Evolutionary conservation across 2,329 filamentous ascomycete genomes (phyloP), one percentile per base, ranked within the genome.

Genomic region (Xylariaceae sp.): DNA sequence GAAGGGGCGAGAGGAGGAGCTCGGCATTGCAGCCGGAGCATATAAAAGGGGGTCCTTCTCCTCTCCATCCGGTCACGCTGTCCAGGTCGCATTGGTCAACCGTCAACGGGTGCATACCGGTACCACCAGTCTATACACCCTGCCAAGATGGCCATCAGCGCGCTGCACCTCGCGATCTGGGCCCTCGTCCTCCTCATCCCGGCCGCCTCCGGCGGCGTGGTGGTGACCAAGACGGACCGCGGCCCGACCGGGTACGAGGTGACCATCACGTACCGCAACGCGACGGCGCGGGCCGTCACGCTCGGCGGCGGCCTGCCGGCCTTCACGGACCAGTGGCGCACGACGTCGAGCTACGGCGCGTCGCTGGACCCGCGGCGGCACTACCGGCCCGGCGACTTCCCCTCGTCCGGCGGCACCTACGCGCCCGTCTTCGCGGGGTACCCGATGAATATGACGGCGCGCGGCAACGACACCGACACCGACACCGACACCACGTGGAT

Each of bases 281-380:
- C 32, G 2, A 49, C 45, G 2, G 49, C 47, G 5, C 41, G 36
- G 33, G 38, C 40, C 3, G 49, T 51, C n/a, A 34, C 45, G 18
- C 46, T 54, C 32, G 49, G 46, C 28, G 48, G 50, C 7, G 47
- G 46, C 10, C 19, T 53, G 5, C 40, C 47, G 29, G 37, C 43
- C 18, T 50, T 54, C 36, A 46, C 51, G 2, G 49, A 54, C 32
- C 47, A 53, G 29, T 49, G 46, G n/a, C 50, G 51, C 33, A 51
- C 50, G 5, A 48, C 47, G 2, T 25, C 46, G 9, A 15, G 14
- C 25, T 11, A 11, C 25, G 10, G 14, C 25, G 49, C 44, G 5
- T 44, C 43, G 36, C 51, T 47, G 21, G 39, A 48, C 31, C 50
- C 51, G 9, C 42, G 35, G 8, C n/a, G n/a, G n/a, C 44, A 53